Evolutionary conservation across 495 filamentous ascomycete species (phyloP).

Genomic region (Aspergillus steynii): DNA sequence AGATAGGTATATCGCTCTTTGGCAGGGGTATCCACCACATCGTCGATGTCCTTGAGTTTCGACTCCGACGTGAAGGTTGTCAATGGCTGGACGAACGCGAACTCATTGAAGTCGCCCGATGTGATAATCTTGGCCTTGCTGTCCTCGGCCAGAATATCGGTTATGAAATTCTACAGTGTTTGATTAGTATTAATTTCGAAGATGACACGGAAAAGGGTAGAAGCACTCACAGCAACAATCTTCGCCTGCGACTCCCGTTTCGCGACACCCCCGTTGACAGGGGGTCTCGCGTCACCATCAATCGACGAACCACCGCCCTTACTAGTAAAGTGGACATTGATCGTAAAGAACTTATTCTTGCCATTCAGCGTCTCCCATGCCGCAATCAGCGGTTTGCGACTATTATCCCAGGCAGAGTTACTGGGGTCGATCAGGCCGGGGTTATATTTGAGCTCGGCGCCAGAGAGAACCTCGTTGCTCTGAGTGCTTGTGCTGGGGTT

Average conservation of each 20-base stretch:
- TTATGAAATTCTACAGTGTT: conserved; percentile 30
- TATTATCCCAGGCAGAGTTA: conserved; percentile 51
- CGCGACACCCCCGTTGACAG: conserved; percentile 56
- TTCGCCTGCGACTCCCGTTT: conserved; percentile 47
- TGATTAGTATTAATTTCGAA: background rate
- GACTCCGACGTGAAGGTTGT: conserved; percentile 40
- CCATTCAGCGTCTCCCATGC: conserved; percentile 51
- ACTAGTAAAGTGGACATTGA: conserved; percentile 59
- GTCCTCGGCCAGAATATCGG: conserved; percentile 44
- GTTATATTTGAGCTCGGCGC: conserved; percentile 54
- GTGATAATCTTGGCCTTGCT: conserved; percentile 45
- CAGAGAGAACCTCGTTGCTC: conserved; percentile 48
- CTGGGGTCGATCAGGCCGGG: conserved; percentile 58
- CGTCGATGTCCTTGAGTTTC: conserved; percentile 55
- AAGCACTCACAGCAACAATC: conserved; percentile 45
- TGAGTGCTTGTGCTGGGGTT: conserved; percentile 44
- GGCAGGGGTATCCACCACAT: conserved; percentile 37
- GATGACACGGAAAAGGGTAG: background rate
- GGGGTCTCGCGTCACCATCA: conserved; percentile 59
- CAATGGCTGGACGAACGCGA: conserved; percentile 53
- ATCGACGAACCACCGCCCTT: conserved; percentile 59
- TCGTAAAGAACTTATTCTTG: conserved; percentile 52
- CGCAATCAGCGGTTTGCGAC: conserved; percentile 59
- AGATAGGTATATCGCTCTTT: conserved; percentile 62
- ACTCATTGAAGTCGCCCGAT: conserved; percentile 66